Evolutionary conservation across 768 basidiomycete species (phyloP).

Genomic region (Tulasnella sp.): DNA sequence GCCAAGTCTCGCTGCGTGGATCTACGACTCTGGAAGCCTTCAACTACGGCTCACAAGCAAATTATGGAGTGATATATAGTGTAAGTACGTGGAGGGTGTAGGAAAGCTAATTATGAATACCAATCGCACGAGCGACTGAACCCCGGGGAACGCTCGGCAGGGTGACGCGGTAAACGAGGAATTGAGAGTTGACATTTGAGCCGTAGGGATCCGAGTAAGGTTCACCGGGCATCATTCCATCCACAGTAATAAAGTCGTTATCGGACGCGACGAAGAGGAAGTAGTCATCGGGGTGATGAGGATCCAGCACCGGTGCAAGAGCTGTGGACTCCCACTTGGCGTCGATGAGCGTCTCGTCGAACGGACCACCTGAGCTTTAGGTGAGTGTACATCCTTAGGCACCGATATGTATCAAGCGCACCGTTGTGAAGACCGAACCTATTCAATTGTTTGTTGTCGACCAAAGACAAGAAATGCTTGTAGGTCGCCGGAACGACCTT

Average conservation of each 20-base stretch:
- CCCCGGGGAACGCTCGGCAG: conserved; percentile 28
- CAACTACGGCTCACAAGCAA: too few species aligned
- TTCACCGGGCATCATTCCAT: conserved; percentile 40
- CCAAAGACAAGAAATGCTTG: conserved; percentile 42
- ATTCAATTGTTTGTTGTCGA: conserved; percentile 41
- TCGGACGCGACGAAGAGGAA: conserved; percentile 56
- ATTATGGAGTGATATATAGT: too few species aligned
- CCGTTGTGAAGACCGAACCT: conserved; percentile 55
- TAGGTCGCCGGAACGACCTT: conserved; percentile 43
- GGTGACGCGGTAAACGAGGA: conserved; percentile 50
- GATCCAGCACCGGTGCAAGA: conserved; percentile 42
- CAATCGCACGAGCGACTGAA: too few species aligned
- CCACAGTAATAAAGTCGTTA: conserved; percentile 48
- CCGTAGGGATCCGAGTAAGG: conserved; percentile 39
- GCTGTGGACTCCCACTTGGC: conserved; percentile 59
- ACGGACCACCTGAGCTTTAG: conserved; percentile 31
- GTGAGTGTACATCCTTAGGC: neutral
- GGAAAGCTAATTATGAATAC: too few species aligned
- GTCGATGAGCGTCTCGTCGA: conserved; percentile 42
- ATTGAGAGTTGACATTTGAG: conserved; percentile 46
- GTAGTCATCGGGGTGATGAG: conserved; percentile 45
- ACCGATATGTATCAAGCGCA: conserved; percentile 20
- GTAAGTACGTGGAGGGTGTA: too few species aligned
- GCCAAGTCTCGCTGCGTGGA: too few species aligned
- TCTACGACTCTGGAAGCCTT: too few species aligned